Conservation (phyloP, 164 flowering plant genomes). For the Protea cynaroides region DNA sequence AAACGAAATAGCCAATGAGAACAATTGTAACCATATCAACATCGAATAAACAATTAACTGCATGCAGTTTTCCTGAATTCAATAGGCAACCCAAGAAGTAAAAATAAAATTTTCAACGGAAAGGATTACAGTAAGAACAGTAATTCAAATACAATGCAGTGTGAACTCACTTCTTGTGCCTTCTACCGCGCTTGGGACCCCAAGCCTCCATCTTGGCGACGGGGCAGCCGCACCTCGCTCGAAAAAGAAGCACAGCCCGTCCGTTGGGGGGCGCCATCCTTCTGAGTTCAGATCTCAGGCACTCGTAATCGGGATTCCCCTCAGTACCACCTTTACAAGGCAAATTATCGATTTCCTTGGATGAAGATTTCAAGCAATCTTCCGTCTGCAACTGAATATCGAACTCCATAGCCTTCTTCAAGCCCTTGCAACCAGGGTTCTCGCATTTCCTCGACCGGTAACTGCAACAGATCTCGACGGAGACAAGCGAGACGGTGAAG, state of each 20-base stretch:
- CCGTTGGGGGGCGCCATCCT: conserved; percentile 93
- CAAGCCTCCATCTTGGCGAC: conserved; percentile 85
- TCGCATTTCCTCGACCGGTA: conserved; percentile 49
- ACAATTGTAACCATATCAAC: not conserved
- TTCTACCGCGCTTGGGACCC: conserved; percentile 70
- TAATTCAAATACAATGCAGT: too few relatives aligned
- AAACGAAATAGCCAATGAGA: not conserved
- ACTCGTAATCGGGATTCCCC: conserved; percentile 79
- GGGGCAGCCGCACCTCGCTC: conserved; percentile 78
- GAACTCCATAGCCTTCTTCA: conserved; percentile 83
- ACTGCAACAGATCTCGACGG: conserved; percentile 42
- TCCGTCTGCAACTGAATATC: conserved; percentile 83
- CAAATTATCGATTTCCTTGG: conserved; percentile 51
- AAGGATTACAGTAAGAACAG: too few relatives aligned
- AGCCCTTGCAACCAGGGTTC: conserved; percentile 54
- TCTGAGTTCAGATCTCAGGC: conserved; percentile 69
- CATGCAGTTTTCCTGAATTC: not conserved
- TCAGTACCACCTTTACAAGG: conserved; percentile 92
- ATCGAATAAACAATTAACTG: not conserved
- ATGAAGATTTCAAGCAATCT: conserved; percentile 41
- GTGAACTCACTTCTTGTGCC: conserved; percentile 67
- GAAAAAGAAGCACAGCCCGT: conserved; percentile 72
- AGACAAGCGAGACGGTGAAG: conserved; percentile 20
- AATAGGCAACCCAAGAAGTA: not conserved
- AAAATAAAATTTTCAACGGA: too few relatives aligned